Conservation (phyloP, 768 basidiomycete genomes). For the Boletellus ananas region DNA sequence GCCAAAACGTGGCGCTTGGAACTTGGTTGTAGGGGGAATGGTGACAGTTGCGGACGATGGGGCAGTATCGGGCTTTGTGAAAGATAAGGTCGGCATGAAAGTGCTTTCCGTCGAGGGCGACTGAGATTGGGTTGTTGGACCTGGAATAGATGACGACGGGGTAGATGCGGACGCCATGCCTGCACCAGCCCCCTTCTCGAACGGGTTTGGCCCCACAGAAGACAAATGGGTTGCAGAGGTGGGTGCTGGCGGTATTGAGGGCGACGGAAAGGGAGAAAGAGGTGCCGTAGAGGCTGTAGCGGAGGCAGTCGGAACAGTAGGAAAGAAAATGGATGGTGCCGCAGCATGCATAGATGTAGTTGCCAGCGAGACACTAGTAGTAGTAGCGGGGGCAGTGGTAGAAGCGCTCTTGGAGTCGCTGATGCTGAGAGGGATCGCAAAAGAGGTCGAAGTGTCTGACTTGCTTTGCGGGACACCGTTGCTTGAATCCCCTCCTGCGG, state of each 20-base stretch:
- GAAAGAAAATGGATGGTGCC: slow-evolving; percentile 12
- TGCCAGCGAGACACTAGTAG: slow-evolving; percentile 22
- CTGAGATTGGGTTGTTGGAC: slow-evolving; percentile 8
- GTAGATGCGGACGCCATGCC: slow-evolving; percentile 1
- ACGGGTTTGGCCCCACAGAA: slow-evolving; percentile 28
- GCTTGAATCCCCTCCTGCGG: slow-evolving; percentile 5
- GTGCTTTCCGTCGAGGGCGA: slow-evolving; percentile 5
- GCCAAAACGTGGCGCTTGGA: slow-evolving; percentile 18
- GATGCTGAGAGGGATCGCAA: slow-evolving; percentile 2
- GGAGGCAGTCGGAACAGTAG: slow-evolving; percentile 6
- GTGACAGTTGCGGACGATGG: slow-evolving; percentile 17
- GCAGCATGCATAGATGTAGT: slow-evolving; percentile 25
- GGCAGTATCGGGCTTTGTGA: slow-evolving; percentile 20
- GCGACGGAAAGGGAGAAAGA: slow-evolving; percentile 13
- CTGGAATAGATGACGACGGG: slow-evolving; percentile 4
- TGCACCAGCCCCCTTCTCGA: slow-evolving; percentile 26
- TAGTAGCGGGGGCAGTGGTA: not conserved
- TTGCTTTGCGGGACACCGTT: slow-evolving; percentile 13
- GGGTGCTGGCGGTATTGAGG: slow-evolving; percentile 12
- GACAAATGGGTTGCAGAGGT: slow-evolving; percentile 2
- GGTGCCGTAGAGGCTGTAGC: slow-evolving; percentile 9
- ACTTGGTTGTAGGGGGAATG: slow-evolving; percentile 2
- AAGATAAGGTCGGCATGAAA: slow-evolving; percentile 12
- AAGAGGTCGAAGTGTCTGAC: slow-evolving; percentile 10
- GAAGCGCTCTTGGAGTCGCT: slow-evolving; percentile 9